Base-by-base conservation (phyloP, 2,329 filamentous ascomycete genomes). In the Sporothrix brasiliensis region DNA sequence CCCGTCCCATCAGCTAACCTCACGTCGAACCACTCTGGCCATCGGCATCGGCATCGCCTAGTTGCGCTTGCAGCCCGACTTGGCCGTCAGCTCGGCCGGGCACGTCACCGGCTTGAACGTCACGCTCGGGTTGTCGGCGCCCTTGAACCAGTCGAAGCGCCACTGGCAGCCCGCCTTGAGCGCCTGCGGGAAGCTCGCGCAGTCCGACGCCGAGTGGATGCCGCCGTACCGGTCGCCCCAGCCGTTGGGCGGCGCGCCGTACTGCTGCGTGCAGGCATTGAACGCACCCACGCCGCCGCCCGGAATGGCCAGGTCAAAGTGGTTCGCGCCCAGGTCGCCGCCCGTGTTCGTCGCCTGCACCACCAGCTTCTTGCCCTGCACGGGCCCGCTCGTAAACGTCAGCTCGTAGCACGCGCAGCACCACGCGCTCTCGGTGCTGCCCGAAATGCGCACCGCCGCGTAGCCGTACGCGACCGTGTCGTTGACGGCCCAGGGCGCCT, bases 81-180 rank as follows among this genome's bases (percentile, higher is more conserved):
- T 78, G 68, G 78, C 76, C 50, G 79, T 83, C 70, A 88, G 74
- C 56, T 79, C 83, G 49, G 81, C 77, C 16, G 86, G 86, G 77
- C 86, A 88, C 53, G 83, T 80, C 14, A 89, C 86, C 77, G 86
- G 81, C 77, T 82, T 79, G 78, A 86, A 89, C 69, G 78, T 80
- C 69, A 89, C 83, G 39, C 75, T 75, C 7, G 87, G 86, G 79
- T 88, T 89, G 76, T 88, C 85, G 65, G 86, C 83, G 72, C 84
- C 83, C 73, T 81, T 75, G 79, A 89, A 88, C 87, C 87, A 89
- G 80, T 89, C 85, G 76, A 89, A 90, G 72, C 87, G 85, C 85
- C 87, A 90, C 77, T 84, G 80, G 79, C 87, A 89, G 10, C 87
- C 87, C 11, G 79, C 80, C 80, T 87, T 84, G 67, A 89, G 81